A percentile compares a stretch with the other conserved stretches of the same genome.
Evolutionary conservation across 2,329 filamentous ascomycete species (phyloP).

Genomic region (Arthrinium puccinioides): DNA sequence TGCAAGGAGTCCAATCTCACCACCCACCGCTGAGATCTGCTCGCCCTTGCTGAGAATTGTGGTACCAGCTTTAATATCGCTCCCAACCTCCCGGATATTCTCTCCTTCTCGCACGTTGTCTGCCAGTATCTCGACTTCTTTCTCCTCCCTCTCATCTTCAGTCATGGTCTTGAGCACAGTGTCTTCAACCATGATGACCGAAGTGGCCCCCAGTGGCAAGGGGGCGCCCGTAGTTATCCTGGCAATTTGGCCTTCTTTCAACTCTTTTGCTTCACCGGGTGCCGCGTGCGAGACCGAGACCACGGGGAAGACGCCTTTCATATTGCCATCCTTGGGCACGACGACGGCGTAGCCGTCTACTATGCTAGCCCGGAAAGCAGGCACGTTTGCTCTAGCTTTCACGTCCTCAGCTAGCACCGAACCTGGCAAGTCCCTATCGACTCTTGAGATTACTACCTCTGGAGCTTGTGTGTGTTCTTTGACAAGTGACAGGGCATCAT

Average conservation of each 20-base stretch:
- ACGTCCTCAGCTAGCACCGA: constrained; percentile 79
- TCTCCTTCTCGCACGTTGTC: constrained; percentile 68
- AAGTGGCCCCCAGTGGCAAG: constrained; percentile 77
- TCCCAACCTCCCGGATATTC: constrained; percentile 87
- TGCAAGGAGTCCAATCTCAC: constrained; percentile 84
- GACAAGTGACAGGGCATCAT: constrained; percentile 70
- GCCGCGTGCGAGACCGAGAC: constrained; percentile 81
- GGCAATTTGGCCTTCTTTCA: constrained; percentile 71
- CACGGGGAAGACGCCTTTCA: constrained; percentile 80
- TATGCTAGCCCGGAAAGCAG: constrained; percentile 90
- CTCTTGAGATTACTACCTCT: constrained; percentile 46
- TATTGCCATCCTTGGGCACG: constrained; percentile 51
- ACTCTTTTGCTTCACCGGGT: constrained; percentile 54
- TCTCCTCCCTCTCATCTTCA: constrained; percentile 76
- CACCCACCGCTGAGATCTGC: constrained; percentile 77
- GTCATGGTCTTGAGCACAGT: constrained; percentile 71
- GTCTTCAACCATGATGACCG: constrained; percentile 96
- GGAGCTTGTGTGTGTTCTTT: constrained; percentile 63
- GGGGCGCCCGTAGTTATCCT: constrained; percentile 94
- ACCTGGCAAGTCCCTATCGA: constrained; percentile 62
- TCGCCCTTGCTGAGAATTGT: constrained; percentile 71
- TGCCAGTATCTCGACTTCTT: constrained; percentile 78
- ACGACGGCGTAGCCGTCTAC: constrained; percentile 93
- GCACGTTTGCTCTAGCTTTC: constrained; percentile 72
- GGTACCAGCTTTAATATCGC: constrained; percentile 67